A percentile compares a stretch with the other conserved stretches of the same genome.
Conservation (phyloP, 495 filamentous ascomycete species). For the Penicillium salamii region DNA sequence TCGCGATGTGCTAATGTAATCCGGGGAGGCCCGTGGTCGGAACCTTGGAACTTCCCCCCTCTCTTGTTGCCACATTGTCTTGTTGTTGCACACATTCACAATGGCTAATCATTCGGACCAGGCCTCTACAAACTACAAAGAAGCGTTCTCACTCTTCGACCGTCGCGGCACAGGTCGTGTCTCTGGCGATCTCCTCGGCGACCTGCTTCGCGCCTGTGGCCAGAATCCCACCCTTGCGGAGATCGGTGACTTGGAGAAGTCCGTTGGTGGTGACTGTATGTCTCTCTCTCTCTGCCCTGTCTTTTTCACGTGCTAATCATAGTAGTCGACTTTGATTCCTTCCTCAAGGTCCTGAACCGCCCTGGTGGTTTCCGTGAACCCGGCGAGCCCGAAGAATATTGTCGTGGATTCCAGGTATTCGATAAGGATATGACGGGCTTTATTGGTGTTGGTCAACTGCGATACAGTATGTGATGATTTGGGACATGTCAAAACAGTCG, state of each 20-base stretch:
- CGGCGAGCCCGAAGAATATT: slow-evolving; percentile 96
- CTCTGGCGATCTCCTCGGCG: slow-evolving; percentile 78
- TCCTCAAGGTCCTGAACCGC: slow-evolving; percentile 91
- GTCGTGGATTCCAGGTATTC: slow-evolving; percentile 96
- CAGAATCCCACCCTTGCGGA: slow-evolving; percentile 96
- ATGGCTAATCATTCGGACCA: slow-evolving; percentile 48
- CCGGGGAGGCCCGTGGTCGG: background rate
- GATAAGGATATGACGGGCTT: slow-evolving; percentile 98
- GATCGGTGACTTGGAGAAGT: slow-evolving; percentile 85
- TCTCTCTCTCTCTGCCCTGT: slow-evolving; percentile 9
- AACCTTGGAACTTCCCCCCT: background rate
- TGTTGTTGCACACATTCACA: slow-evolving; percentile 5
- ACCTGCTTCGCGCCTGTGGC: slow-evolving; percentile 91
- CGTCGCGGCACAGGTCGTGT: slow-evolving; percentile 95
- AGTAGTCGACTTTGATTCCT: slow-evolving; percentile 95
- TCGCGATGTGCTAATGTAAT: too few relatives aligned
- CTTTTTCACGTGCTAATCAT: background rate
- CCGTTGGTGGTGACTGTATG: slow-evolving; percentile 85
- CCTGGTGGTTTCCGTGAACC: slow-evolving; percentile 98
- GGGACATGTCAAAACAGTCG: background rate
- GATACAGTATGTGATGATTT: slow-evolving; percentile 64
- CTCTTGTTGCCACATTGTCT: too few relatives aligned
- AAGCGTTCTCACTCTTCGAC: slow-evolving; percentile 99
- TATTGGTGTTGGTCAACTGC: slow-evolving; percentile 93
- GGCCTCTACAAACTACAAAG: slow-evolving; percentile 99